A percentile compares a stretch with the other conserved stretches of the same genome.
Evolutionary conservation across 2,329 filamentous ascomycete species (phyloP).

Genomic region (Trichoderma sp.): DNA sequence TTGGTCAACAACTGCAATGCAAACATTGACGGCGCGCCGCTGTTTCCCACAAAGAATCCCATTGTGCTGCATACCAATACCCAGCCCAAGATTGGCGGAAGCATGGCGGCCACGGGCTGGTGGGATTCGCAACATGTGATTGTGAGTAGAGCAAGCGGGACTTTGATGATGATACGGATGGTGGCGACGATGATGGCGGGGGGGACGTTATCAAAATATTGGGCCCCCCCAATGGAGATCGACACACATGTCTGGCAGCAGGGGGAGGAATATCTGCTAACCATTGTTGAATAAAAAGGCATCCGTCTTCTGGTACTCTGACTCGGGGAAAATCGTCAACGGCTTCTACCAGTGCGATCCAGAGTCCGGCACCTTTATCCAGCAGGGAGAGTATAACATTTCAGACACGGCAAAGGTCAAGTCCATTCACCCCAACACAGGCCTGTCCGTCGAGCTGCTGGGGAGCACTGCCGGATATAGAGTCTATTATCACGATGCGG

Average conservation of each 20-base stretch:
- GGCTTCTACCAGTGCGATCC: neutral
- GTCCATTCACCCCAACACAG: neutral
- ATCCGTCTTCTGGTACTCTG: constrained; percentile 3
- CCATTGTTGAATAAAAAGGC: neutral
- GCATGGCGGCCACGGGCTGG: constrained; percentile 8
- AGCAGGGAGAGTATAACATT: neutral
- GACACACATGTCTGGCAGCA: neutral
- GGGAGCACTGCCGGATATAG: constrained; percentile 9
- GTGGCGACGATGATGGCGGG: neutral
- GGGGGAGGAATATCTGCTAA: neutral
- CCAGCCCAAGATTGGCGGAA: neutral
- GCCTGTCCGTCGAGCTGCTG: constrained; percentile 8
- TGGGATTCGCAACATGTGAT: neutral
- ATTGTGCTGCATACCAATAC: neutral
- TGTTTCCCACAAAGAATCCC: neutral
- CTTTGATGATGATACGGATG: no score
- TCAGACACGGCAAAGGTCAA: neutral
- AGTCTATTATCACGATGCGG: constrained; percentile 2
- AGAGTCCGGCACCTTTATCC: neutral
- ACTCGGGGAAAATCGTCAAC: neutral
- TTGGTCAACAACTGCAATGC: neutral
- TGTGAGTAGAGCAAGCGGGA: no score
- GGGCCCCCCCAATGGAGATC: neutral
- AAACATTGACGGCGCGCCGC: neutral
- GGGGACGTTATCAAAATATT: neutral